Percentiles rank a stretch among this genome's conserved stretches.
These are phyloP conservation scores for Bruguiera hainesii DNA, from an alignment of 441 rosid genomes.

Conservation along the genomic window DNA sequence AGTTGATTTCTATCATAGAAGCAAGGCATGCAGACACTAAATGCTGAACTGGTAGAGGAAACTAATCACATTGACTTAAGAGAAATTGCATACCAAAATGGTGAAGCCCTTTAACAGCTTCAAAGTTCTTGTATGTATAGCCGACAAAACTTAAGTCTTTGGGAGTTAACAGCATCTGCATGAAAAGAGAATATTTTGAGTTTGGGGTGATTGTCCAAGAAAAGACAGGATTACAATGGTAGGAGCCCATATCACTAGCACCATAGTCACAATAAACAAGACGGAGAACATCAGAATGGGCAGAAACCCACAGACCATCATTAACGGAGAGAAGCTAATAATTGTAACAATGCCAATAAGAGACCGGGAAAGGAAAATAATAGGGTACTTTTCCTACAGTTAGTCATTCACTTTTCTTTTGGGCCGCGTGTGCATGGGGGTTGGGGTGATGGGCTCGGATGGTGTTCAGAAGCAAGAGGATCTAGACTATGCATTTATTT, in stretches of 20 bases:
- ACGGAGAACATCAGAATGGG: background rate
- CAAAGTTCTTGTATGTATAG: slow-evolving; percentile 96
- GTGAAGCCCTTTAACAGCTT: slow-evolving; percentile 79
- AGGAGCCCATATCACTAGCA: slow-evolving; percentile 4
- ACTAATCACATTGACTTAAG: slow-evolving; percentile 4
- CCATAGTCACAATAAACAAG: background rate
- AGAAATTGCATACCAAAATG: slow-evolving; percentile 52
- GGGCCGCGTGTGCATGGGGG: too few species aligned
- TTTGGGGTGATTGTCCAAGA: background rate
- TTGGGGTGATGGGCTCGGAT: too few species aligned
- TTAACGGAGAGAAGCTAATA: background rate
- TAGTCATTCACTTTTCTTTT: too few species aligned
- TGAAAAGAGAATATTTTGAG: slow-evolving; percentile 14
- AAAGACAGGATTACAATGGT: background rate
- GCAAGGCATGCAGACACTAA: slow-evolving; percentile 7
- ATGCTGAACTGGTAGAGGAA: slow-evolving; percentile 11
- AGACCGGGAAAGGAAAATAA: background rate
- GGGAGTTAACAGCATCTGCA: slow-evolving; percentile 78
- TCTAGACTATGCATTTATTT: too few species aligned
- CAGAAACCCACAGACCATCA: background rate
- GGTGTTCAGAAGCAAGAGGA: too few species aligned
- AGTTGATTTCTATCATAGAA: background rate
- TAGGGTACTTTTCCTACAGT: background rate
- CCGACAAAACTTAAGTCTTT: slow-evolving; percentile 97
- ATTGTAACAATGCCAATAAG: background rate